A percentile compares a stretch with the other conserved stretches of the same genome.
phyloP scores from a whole-genome alignment of 306 rosid species.

The Vachellia pachyceras region DNA sequence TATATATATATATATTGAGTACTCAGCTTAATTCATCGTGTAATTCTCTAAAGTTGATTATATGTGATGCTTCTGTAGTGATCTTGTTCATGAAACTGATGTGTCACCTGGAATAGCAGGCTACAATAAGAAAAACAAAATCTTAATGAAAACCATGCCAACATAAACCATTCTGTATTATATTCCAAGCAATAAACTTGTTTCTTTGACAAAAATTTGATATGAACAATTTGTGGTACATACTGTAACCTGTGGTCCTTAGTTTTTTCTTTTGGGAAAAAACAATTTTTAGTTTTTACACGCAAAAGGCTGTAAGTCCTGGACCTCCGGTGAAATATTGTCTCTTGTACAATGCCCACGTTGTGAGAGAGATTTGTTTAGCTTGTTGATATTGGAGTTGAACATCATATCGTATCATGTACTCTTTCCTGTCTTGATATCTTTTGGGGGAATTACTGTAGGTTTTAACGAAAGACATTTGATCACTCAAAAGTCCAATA shows the following conservation, averaged over 20 bases:
- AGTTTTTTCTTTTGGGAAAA: background rate
- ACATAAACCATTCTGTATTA: background rate
- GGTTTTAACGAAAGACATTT: too few species aligned
- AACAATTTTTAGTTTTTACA: background rate
- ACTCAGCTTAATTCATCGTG: slow-evolving; percentile 2
- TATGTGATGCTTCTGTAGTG: slow-evolving; percentile 15
- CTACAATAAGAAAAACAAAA: slow-evolving; percentile 27
- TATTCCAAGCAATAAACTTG: slow-evolving; percentile 37
- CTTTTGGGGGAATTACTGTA: too few species aligned
- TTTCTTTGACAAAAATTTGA: slow-evolving; percentile 19
- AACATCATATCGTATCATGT: too few species aligned
- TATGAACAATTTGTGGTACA: background rate
- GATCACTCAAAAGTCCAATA: too few species aligned
- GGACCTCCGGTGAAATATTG: too few species aligned
- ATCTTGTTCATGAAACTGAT: background rate
- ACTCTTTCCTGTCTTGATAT: too few species aligned
- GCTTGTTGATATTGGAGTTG: too few species aligned
- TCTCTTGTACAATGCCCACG: too few species aligned
- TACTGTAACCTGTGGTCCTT: background rate
- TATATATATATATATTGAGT: too few species aligned
- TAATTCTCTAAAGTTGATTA: background rate
- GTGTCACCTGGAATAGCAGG: slow-evolving; percentile 37
- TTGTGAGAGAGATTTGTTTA: too few species aligned
- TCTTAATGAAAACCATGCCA: slow-evolving; percentile 20
- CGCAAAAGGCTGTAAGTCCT: background rate